phyloP scores from a whole-genome alignment of 495 filamentous ascomycete genomes.

The Neurospora sp. region DNA sequence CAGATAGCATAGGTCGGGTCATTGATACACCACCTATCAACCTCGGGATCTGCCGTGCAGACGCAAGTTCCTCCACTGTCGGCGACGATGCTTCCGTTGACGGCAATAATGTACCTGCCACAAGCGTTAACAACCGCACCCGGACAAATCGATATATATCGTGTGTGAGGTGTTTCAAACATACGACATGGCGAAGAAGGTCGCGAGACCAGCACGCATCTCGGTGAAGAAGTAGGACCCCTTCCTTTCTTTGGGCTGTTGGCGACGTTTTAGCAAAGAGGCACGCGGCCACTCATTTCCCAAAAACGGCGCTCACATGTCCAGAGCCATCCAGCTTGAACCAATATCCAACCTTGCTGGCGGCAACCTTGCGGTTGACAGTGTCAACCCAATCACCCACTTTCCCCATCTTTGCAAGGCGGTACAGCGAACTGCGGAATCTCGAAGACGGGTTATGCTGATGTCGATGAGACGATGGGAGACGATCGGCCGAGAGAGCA shows the following conservation, averaged over 20 bases:
- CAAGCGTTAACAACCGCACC: background rate
- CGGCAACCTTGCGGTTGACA: constrained; percentile 45
- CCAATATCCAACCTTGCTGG: constrained; percentile 54
- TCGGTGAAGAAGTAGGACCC: constrained; percentile 72
- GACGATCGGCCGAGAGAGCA: background rate
- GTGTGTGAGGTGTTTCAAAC: constrained; percentile 14
- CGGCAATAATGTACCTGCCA: constrained; percentile 49
- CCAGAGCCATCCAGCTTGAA: constrained; percentile 67
- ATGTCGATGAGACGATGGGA: background rate
- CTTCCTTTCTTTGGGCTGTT: constrained; percentile 59
- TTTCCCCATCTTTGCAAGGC: constrained; percentile 3
- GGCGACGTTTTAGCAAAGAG: constrained; percentile 32
- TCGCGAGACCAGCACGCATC: constrained; percentile 65
- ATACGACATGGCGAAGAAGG: constrained; percentile 80
- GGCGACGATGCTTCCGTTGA: constrained; percentile 61
- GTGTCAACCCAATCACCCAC: constrained; percentile 39
- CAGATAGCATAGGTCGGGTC: constrained; percentile 53
- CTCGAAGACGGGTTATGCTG: background rate
- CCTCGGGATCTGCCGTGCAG: constrained; percentile 36
- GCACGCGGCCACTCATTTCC: background rate
- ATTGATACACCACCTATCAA: constrained; percentile 36
- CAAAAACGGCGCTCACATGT: constrained; percentile 44
- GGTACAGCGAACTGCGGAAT: background rate
- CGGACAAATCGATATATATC: background rate
- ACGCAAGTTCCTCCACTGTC: constrained; percentile 55